Base-by-base conservation (phyloP, 75 land plant genomes). In the Picea sitchensis region DNA sequence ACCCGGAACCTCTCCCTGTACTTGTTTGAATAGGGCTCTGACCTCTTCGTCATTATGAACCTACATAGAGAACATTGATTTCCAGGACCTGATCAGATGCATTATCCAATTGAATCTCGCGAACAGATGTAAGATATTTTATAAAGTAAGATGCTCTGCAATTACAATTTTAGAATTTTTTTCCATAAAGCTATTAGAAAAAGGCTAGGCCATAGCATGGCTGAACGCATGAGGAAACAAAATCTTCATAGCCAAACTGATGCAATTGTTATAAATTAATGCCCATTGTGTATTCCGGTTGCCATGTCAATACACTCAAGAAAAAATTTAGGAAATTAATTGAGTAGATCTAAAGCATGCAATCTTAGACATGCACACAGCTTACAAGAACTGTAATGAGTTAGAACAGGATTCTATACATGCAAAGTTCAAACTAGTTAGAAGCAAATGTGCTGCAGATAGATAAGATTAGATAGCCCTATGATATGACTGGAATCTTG, bases 41-140 rank as follows among this genome's bases (percentile, higher is more conserved):
- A 97, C 99, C 79, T 97, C 99, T 74, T 97, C 99, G 78, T 97
- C 99, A 86, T 91, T 93, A 85, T 97, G 99, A 73, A 97, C 98
- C 98, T 96, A 81, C 73, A 63, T 18, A 18, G 38, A n/a, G n/a
- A 56, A 59, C 54, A 71, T 21, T 20, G 73, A 41, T 36, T 20
- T 71, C 54, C 51, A 71, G 23, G 23, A 71, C n/a, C 54, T 20
- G 44, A 36, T 71, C 51, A 47, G 38, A 71, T 71, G 44, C 6
- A 7, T 41, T 71, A 44, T 71, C 54, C 36, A 59, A 15, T n/a
- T 65, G 23, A 14, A 76, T 56, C 73, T 76, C 3, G 21, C 77
- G 56, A 76, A 18, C 14, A 71, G 21, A 1, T 41, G 12, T 47
- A 7, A 47, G 54, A 20, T 41, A 20, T 44, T 18, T 41, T 36